Percentiles rank a stretch among this genome's conserved stretches.
Evolutionary conservation across 805 yeast species (phyloP).

Genomic region (Candida ovalis): DNA sequence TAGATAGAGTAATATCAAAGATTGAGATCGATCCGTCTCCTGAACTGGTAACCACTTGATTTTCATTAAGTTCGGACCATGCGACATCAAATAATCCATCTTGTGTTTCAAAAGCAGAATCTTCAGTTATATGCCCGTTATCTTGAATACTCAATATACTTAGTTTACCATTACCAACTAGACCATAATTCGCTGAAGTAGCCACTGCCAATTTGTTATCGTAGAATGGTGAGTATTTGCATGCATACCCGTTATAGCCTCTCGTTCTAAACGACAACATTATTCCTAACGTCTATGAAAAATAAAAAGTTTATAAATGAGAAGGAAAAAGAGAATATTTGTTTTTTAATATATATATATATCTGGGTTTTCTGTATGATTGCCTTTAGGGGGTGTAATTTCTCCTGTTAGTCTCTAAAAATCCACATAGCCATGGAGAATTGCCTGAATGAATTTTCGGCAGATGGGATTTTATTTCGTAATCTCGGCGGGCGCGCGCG

Average conservation of each 20-base stretch:
- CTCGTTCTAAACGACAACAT: slow-evolving; percentile 73
- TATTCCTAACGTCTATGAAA: background rate
- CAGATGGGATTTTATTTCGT: too few species aligned
- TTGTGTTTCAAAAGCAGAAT: slow-evolving; percentile 75
- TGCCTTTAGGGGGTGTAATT: too few species aligned
- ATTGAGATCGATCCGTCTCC: slow-evolving; percentile 89
- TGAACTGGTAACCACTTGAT: slow-evolving; percentile 74
- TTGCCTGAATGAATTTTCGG: too few species aligned
- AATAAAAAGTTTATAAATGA: background rate
- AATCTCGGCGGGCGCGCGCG: too few species aligned
- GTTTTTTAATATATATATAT: too few species aligned
- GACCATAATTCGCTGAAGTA: slow-evolving; percentile 86
- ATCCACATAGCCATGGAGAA: too few species aligned
- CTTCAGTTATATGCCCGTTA: slow-evolving; percentile 55
- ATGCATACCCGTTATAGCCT: slow-evolving; percentile 84
- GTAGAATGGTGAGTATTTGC: slow-evolving; percentile 86
- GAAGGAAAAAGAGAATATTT: background rate
- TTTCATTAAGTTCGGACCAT: slow-evolving; percentile 90
- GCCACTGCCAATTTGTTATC: slow-evolving; percentile 90
- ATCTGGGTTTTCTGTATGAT: too few species aligned
- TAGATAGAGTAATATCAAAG: slow-evolving; percentile 66
- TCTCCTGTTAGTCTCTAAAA: too few species aligned
- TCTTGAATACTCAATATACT: slow-evolving; percentile 65
- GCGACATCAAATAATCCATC: slow-evolving; percentile 86
- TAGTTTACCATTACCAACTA: slow-evolving; percentile 90